Conservation (phyloP, 805 yeast species). For the Priceomyces haplophilus region DNA sequence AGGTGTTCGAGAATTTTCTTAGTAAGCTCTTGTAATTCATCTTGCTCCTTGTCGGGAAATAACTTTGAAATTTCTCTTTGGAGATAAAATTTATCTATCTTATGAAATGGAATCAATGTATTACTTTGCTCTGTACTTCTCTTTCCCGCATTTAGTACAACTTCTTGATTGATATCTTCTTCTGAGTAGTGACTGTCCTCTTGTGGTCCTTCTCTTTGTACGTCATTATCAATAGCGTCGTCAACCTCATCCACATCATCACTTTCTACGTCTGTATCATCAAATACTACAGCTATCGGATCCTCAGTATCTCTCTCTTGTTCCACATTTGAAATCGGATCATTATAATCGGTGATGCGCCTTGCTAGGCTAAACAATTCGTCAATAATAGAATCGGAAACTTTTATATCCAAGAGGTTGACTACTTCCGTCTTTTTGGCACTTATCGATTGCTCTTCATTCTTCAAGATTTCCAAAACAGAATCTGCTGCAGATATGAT, state of each 20-base stretch:
- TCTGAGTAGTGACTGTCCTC: constrained; percentile 15
- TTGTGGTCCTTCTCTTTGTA: constrained; percentile 11
- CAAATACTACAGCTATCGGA: constrained; percentile 44
- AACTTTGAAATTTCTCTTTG: constrained; percentile 45
- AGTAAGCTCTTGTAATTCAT: constrained; percentile 35
- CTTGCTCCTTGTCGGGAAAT: constrained; percentile 36
- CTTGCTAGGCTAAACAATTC: constrained; percentile 44
- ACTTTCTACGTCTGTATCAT: constrained; percentile 33
- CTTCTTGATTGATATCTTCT: constrained; percentile 10
- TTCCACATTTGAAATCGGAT: constrained; percentile 7
- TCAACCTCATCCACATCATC: constrained; percentile 24
- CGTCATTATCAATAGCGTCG: constrained; percentile 18
- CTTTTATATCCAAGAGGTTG: constrained; percentile 37
- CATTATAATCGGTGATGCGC: constrained; percentile 50
- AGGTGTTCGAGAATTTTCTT: constrained; percentile 40
- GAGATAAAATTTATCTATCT: constrained; percentile 46
- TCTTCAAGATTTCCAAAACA: constrained; percentile 52
- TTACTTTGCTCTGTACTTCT: background rate
- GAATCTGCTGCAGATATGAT: constrained; percentile 71
- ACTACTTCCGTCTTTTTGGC: constrained; percentile 51
- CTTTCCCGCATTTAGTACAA: constrained; percentile 8
- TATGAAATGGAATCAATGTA: constrained; percentile 9
- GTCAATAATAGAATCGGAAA: constrained; percentile 45
- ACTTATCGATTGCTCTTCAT: constrained; percentile 39
- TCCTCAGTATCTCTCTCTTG: constrained; percentile 27